phyloP scores from a whole-genome alignment of 2,329 filamentous ascomycete species.

The Scytalidium lignicola region DNA sequence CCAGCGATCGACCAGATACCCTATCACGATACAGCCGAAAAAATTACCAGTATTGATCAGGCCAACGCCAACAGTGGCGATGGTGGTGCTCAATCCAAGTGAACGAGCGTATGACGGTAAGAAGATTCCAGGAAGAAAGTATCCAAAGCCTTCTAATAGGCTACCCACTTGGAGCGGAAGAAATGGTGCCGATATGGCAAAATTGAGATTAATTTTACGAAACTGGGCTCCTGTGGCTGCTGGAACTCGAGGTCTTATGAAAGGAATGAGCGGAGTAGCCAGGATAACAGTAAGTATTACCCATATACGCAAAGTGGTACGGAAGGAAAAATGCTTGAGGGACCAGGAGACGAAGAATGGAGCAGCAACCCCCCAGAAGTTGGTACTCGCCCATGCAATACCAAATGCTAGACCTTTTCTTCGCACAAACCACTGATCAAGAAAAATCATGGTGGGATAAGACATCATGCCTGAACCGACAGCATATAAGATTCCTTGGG shows the following conservation, averaged over 20 bases:
- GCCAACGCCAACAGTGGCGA: conserved; percentile 40
- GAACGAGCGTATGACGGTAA: conserved; percentile 42
- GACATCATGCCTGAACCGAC: conserved; percentile 37
- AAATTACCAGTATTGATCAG: conserved; percentile 42
- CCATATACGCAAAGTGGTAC: conserved; percentile 34
- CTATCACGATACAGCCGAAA: conserved; percentile 32
- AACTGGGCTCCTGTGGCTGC: background rate
- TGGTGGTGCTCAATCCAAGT: conserved; percentile 32
- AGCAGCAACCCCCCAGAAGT: conserved; percentile 19
- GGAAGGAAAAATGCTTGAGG: conserved; percentile 36
- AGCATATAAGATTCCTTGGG: conserved; percentile 42
- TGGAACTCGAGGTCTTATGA: conserved; percentile 15
- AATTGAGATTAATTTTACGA: conserved; percentile 15
- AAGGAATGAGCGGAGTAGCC: conserved; percentile 29
- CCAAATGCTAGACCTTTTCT: conserved; percentile 44
- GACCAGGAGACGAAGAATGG: conserved; percentile 35
- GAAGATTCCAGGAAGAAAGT: conserved; percentile 49
- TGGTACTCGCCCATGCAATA: conserved; percentile 36
- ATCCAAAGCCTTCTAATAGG: conserved; percentile 45
- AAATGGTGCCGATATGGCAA: conserved; percentile 39
- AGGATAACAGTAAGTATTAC: conserved; percentile 32
- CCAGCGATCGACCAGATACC: conserved; percentile 33
- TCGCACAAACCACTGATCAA: conserved; percentile 44
- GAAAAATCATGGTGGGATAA: conserved; percentile 33
- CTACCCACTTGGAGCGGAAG: conserved; percentile 45